Base-by-base conservation (phyloP, 495 filamentous ascomycete species). In the Lentithecium fluviatile region DNA sequence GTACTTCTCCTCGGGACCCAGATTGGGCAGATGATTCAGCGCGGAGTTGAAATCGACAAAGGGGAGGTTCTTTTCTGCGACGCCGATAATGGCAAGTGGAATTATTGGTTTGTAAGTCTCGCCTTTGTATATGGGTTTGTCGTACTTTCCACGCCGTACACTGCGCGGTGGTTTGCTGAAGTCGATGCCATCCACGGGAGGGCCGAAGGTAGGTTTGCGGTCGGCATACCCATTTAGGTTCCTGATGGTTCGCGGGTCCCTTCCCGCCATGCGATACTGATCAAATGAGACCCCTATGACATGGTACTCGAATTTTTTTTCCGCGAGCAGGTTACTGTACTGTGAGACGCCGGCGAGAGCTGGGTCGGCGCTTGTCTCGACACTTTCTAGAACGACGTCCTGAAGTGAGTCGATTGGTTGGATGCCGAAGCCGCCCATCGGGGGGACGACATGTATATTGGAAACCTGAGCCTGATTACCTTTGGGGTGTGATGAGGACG, bases 11-110 rank as follows among this genome's bases (percentile, higher is more conserved):
- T 6, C 13, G 20, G 36, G 37, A 12, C 11, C 1, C 20, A 60
- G 15, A 19, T 53, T 53, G 1, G 48, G 48, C 34, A 60, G 36
- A 46, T 53, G 57, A 25, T 60, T 26, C 20, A 45, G 47, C 1
- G 49, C 57, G 13, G 47, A 52, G 17, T 19, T 19, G 48, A 60
- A 60, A 29, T 60, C 26, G 13, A 60, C 32, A 48, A 53, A 60
- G 4, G 57, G 57, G 1, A 60, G 8, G 48, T 60, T 60, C 34
- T 32, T 20, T 15, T 60, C 23, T 17, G 57, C 57, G 13, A 60
- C 38, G 1, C 24, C 10, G 23, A 45, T 34, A 37, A 60, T 52
- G 49, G 48, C 48, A 34, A 60, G 36, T n/a, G 15, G 20, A 19
- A 60, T 12, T 10, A 45, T 23, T n/a, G 49, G 47, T 23, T 53